Percentiles rank a stretch among this genome's conserved stretches.
Evolutionary conservation across 139 green algal genomes (phyloP).

Genomic region (Diplosphaera chodatii): DNA sequence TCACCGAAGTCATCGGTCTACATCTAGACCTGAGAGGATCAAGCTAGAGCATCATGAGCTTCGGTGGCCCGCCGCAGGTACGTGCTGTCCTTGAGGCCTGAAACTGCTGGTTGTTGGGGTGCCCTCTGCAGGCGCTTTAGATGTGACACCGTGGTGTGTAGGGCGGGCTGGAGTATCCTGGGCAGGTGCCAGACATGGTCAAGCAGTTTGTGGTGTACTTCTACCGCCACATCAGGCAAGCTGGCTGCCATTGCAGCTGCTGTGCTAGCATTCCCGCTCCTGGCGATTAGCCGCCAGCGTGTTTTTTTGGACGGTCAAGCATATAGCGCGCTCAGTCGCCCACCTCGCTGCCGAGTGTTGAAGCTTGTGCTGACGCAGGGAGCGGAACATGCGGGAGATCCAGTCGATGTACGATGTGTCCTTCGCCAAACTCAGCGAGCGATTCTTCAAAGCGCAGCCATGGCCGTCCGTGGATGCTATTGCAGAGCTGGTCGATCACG

Average conservation of each 20-base stretch:
- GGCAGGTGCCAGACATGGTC: slow-evolving; percentile 90
- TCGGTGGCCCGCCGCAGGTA: not conserved
- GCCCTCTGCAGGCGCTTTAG: too few relatives aligned
- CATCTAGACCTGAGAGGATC: too few relatives aligned
- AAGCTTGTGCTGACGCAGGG: slow-evolving; percentile 35
- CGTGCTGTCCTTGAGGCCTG: not conserved
- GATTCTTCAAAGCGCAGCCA: slow-evolving; percentile 85
- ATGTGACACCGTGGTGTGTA: not conserved
- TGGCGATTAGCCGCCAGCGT: too few relatives aligned
- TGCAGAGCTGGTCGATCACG: slow-evolving; percentile 82
- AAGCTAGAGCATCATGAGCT: not conserved
- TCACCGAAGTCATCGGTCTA: too few relatives aligned
- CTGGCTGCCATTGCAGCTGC: not conserved
- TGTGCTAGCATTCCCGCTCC: not conserved
- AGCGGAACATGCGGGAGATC: slow-evolving; percentile 96
- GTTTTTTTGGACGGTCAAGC: too few relatives aligned
- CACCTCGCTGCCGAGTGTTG: too few relatives aligned
- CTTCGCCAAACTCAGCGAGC: slow-evolving; percentile 89
- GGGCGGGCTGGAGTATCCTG: not conserved
- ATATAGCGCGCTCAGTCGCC: too few relatives aligned
- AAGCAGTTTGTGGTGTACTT: slow-evolving; percentile 96
- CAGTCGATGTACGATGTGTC: slow-evolving; percentile 93
- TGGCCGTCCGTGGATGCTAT: slow-evolving; percentile 87
- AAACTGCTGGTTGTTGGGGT: too few relatives aligned
- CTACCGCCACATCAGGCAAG: slow-evolving; percentile 87